These are phyloP conservation scores for Vitis hybrid DNA, from an alignment of 177 flowering plant species.

Conservation along the genomic window DNA sequence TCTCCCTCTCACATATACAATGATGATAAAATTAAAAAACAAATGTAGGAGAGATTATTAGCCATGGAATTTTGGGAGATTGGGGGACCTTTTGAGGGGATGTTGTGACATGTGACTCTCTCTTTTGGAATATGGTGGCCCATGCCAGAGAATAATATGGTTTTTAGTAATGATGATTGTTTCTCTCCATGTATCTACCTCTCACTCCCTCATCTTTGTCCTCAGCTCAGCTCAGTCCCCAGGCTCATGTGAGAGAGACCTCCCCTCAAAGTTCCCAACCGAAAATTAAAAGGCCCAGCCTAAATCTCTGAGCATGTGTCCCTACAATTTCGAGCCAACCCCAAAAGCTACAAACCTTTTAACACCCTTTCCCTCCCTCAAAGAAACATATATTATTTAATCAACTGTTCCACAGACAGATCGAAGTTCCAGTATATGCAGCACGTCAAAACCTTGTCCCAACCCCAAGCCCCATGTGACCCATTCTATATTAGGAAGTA, in stretches of 20 bases:
- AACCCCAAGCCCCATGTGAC: neutral
- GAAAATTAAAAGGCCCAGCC: no score
- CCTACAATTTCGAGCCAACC: no score
- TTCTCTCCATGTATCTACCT: slow-evolving; percentile 5
- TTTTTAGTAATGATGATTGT: slow-evolving; percentile 44
- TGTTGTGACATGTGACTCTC: slow-evolving; percentile 45
- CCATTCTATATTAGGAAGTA: neutral
- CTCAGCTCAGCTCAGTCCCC: neutral
- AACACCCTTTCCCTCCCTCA: neutral
- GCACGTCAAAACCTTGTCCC: neutral
- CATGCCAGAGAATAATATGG: slow-evolving; percentile 55
- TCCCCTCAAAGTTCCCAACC: slow-evolving; percentile 4
- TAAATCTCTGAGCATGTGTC: no score
- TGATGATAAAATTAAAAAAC: neutral
- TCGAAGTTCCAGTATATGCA: neutral
- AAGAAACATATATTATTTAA: no score
- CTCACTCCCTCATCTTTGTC: slow-evolving; percentile 8
- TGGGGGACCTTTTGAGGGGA: slow-evolving; percentile 26
- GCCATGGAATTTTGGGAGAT: slow-evolving; percentile 35
- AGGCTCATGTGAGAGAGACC: slow-evolving; percentile 15
- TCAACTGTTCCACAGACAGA: no score
- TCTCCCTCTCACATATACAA: neutral
- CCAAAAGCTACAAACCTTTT: neutral
- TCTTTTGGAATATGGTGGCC: slow-evolving; percentile 52
- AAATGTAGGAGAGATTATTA: slow-evolving; percentile 26